phyloP scores from a whole-genome alignment of 2,329 filamentous ascomycete species.

The Penicillium sp. region DNA sequence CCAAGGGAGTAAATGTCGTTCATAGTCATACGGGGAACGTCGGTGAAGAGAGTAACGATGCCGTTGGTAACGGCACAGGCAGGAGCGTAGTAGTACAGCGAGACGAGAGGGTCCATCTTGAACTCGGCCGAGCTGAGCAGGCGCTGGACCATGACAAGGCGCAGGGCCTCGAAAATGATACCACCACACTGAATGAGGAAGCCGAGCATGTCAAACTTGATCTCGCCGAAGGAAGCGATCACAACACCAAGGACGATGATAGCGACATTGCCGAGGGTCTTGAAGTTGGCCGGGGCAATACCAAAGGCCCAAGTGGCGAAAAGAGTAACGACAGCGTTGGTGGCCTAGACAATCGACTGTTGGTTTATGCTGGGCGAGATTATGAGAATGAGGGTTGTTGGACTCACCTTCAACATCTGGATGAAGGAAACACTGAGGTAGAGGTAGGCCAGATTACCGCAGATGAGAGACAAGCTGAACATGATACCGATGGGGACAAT shows the following conservation, averaged over 20 bases:
- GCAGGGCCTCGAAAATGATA: slow-evolving; percentile 75
- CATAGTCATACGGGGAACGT: slow-evolving; percentile 68
- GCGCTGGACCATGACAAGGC: slow-evolving; percentile 80
- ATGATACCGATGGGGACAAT: slow-evolving; percentile 95
- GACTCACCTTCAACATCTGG: slow-evolving; percentile 89
- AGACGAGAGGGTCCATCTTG: slow-evolving; percentile 86
- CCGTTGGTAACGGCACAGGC: slow-evolving; percentile 79
- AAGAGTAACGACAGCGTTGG: slow-evolving; percentile 88
- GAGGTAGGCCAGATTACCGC: slow-evolving; percentile 92
- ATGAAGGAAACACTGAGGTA: slow-evolving; percentile 97
- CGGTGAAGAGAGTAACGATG: slow-evolving; percentile 65
- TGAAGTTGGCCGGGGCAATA: slow-evolving; percentile 77
- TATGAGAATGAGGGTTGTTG: not conserved
- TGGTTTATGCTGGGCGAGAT: not conserved
- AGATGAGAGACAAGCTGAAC: slow-evolving; percentile 95
- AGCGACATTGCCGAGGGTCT: slow-evolving; percentile 86
- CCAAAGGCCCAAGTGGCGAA: slow-evolving; percentile 85
- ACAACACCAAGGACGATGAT: slow-evolving; percentile 92
- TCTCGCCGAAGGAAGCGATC: slow-evolving; percentile 91
- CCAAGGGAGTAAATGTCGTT: slow-evolving; percentile 73
- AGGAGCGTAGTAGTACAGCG: slow-evolving; percentile 83
- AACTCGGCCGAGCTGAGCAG: slow-evolving; percentile 74
- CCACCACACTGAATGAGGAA: slow-evolving; percentile 72
- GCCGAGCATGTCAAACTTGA: slow-evolving; percentile 73
- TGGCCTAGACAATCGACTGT: slow-evolving; percentile 62